Evolutionary conservation across 176 grass and related monocot species (phyloP).

Genomic region (Rhipidocladum racemiflorum): DNA sequence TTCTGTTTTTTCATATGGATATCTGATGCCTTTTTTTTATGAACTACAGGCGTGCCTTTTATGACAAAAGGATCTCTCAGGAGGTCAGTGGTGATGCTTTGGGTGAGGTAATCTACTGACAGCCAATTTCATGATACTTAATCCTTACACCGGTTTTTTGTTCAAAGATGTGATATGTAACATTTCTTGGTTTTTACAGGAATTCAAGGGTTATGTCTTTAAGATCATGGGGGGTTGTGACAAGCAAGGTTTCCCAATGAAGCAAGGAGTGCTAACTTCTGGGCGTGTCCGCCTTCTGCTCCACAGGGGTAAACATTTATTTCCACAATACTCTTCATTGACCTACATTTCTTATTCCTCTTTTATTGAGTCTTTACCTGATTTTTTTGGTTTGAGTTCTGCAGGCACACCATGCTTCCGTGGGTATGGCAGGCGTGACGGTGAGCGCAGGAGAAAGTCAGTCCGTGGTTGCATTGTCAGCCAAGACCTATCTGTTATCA

Average conservation of each 20-base stretch:
- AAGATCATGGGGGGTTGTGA: conserved; percentile 96
- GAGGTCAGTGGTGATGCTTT: conserved; percentile 69
- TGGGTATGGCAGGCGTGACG: conserved; percentile 75
- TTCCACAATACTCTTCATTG: not conserved
- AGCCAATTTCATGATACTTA: not conserved
- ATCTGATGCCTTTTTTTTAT: not conserved
- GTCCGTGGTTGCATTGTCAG: conserved; percentile 96
- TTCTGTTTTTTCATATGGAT: not conserved
- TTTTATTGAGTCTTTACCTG: not conserved
- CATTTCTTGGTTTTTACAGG: conserved; percentile 43
- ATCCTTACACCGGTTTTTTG: not conserved
- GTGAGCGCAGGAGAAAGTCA: conserved; percentile 87
- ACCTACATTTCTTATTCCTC: not conserved
- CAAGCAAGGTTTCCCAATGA: conserved; percentile 95
- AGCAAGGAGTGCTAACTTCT: conserved; percentile 78
- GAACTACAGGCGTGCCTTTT: conserved; percentile 57
- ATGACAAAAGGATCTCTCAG: conserved; percentile 92
- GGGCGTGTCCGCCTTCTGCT: conserved; percentile 86
- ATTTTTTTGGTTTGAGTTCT: not conserved
- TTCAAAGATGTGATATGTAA: not conserved
- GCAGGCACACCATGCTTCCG: conserved; percentile 88
- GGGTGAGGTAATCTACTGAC: conserved; percentile 49
- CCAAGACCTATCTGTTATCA: conserved; percentile 83
- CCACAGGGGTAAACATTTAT: conserved; percentile 57
- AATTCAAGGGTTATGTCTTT: conserved; percentile 87